Evolutionary conservation across 805 yeast genomes (phyloP), one percentile per base, ranked within the genome.

Genomic region (Cyberlindnera samutprakarnensis): DNA sequence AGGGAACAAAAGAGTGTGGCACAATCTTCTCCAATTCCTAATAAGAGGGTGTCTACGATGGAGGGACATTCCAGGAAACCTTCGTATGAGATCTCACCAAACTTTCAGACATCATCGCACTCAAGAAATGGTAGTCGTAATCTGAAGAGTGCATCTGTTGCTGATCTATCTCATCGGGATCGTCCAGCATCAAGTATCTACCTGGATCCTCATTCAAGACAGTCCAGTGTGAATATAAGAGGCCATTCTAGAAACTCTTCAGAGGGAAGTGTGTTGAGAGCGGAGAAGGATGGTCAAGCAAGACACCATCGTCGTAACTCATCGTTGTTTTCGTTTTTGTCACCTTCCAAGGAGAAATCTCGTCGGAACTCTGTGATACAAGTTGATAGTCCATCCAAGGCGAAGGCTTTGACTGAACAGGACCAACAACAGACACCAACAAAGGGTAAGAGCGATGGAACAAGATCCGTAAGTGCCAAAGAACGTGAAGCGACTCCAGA

Each of bases 291-390:
- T n/a, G n/a, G n/a, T n/a, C 43, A 47, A 5, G 44, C 46, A 5
- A 54, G 49, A 27, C 49, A 53, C 22, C 82, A 76, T 47, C 70
- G 71, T 45, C 67, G 84, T 39, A 76, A 73, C 37, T 74, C 82
- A 0, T 75, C 84, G 0, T 56, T 77, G 23, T 65, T 75, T 37
- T 69, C 74, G 32, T 75, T 72, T 41, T 51, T 72, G 40, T 51
- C 47, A 1, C 39, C 36, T 18, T 37, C 39, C 8, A 27, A 35
- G 2, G 31, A 36, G 13, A 18, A 37, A 11, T 32, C 39, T 6
- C 40, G 49, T 28, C 44, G 42, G 12, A 30, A 28, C 4, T 42
- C 49, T 3, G 33, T 37, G 11, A 29, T 42, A 14, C 24, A 31
- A 26, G 31, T 31, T 2, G 42, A 38, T 12, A 32, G 36, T 19